Evolutionary conservation across 768 basidiomycete species (phyloP).

Genomic region (Lactarius vividus): DNA sequence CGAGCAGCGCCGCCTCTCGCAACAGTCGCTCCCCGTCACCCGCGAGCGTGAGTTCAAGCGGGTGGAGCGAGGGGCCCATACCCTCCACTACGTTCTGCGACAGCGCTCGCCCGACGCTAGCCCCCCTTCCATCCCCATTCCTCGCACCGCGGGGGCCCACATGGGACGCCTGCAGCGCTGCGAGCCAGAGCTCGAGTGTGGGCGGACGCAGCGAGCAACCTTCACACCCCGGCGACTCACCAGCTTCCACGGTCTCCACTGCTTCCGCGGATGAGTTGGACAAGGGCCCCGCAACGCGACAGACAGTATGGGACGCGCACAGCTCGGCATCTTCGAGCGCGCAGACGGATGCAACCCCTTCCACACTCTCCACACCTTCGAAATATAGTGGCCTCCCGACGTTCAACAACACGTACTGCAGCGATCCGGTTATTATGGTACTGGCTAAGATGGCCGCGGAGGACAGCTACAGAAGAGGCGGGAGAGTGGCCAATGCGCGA

Average conservation of each 20-base stretch:
- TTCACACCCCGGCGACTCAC: background rate
- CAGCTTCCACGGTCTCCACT: conserved; percentile 2
- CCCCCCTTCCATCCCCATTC: background rate
- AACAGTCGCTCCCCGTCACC: background rate
- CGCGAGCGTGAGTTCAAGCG: background rate
- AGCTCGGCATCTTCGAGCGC: background rate
- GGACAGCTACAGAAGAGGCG: background rate
- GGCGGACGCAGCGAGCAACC: background rate
- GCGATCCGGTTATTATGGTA: background rate
- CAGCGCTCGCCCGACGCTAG: no score
- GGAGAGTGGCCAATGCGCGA: background rate
- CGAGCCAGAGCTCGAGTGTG: background rate
- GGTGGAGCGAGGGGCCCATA: background rate
- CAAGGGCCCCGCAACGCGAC: background rate
- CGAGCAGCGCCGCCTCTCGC: background rate
- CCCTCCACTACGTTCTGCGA: no score
- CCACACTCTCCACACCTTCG: background rate
- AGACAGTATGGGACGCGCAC: background rate
- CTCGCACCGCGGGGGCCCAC: background rate
- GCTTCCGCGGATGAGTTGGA: no score
- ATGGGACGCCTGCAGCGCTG: background rate
- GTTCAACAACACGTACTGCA: background rate
- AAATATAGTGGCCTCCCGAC: background rate
- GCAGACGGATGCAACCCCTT: background rate
- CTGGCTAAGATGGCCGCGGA: background rate